Evolutionary conservation across 2,329 filamentous ascomycete genomes (phyloP).

Genomic region (Sodiomyces alkalinus): DNA sequence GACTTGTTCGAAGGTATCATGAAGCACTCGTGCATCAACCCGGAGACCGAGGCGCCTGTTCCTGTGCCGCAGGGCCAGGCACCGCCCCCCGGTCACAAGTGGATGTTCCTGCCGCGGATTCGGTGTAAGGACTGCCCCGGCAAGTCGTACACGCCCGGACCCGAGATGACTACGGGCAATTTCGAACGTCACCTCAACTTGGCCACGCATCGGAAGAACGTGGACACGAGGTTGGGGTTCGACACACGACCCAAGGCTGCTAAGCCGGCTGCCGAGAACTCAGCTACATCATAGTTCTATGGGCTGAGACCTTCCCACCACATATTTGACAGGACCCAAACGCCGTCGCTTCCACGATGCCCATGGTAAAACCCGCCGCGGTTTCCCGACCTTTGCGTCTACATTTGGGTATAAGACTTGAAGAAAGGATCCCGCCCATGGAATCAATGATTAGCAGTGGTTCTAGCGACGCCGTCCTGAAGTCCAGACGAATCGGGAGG

Average conservation of each 20-base stretch:
- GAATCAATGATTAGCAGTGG: too few species aligned
- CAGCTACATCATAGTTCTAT: too few species aligned
- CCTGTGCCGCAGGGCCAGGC: constrained; percentile 32
- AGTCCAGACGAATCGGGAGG: too few species aligned
- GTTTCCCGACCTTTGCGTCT: too few species aligned
- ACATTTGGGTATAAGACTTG: too few species aligned
- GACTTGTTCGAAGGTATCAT: constrained; percentile 83
- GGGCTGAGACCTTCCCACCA: too few species aligned
- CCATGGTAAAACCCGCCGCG: too few species aligned
- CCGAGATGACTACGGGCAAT: constrained; percentile 70
- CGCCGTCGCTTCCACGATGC: too few species aligned
- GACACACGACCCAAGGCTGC: constrained; percentile 7
- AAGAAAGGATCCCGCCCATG: too few species aligned
- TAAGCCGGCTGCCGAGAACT: background rate
- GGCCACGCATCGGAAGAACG: constrained; percentile 59
- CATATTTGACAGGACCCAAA: too few species aligned
- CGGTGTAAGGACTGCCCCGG: constrained; percentile 84
- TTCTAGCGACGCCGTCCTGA: too few species aligned
- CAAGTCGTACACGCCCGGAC: constrained; percentile 85
- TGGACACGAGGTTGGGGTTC: constrained; percentile 22
- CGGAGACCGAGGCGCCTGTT: constrained; percentile 49
- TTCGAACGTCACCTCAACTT: constrained; percentile 91
- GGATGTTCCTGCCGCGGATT: constrained; percentile 78
- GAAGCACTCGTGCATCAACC: constrained; percentile 75
- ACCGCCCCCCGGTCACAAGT: constrained; percentile 50